Evolutionary conservation across 768 basidiomycete genomes (phyloP).

Genomic region (Serendipita sp.): DNA sequence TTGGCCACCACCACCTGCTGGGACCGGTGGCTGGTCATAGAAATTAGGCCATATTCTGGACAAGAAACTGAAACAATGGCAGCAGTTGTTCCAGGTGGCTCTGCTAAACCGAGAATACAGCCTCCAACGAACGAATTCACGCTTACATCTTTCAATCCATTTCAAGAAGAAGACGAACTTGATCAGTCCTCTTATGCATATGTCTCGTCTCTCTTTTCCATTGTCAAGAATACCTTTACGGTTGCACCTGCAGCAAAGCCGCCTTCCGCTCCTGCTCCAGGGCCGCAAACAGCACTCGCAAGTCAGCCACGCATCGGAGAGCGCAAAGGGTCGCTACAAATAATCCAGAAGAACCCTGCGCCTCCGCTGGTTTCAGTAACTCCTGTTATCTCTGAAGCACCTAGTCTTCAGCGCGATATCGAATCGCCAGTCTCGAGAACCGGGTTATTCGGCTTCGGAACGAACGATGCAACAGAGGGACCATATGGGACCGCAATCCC

Average conservation of each 20-base stretch:
- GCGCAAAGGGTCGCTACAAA: constrained; percentile 28
- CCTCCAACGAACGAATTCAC: background rate
- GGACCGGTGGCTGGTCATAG: too few species aligned
- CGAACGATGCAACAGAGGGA: constrained; percentile 34
- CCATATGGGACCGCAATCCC: constrained; percentile 54
- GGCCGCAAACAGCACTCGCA: constrained; percentile 21
- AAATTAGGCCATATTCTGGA: too few species aligned
- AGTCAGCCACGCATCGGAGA: background rate
- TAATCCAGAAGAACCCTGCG: constrained; percentile 38
- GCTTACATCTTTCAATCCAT: constrained; percentile 79
- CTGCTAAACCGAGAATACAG: background rate
- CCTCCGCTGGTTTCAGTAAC: constrained; percentile 76
- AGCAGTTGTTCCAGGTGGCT: background rate
- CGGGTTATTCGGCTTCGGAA: constrained; percentile 33
- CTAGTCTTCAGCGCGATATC: constrained; percentile 49
- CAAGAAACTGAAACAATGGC: background rate
- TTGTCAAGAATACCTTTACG: constrained; percentile 64
- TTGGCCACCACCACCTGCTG: too few species aligned
- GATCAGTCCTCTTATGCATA: constrained; percentile 76
- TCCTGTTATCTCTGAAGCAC: constrained; percentile 65
- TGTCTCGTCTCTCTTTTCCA: constrained; percentile 63
- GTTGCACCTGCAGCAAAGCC: background rate
- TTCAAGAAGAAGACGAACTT: constrained; percentile 84
- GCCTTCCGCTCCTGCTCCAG: background rate
- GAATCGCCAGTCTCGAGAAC: constrained; percentile 42